These are phyloP conservation scores for Pelargonium nanum DNA, from an alignment of 345 rosid genomes.

Conservation along the genomic window DNA sequence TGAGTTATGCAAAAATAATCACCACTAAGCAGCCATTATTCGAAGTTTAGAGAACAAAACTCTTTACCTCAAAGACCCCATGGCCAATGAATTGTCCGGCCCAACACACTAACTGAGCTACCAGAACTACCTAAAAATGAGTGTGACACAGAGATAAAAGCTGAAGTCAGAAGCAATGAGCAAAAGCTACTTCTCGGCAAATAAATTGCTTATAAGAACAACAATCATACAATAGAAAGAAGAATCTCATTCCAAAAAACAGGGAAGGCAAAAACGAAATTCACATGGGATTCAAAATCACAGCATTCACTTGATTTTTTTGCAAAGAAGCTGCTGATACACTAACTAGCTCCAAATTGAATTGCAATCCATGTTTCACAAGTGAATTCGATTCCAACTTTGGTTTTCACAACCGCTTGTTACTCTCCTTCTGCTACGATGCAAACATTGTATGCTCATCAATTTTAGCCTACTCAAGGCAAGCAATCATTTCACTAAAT, in stretches of 20 bases:
- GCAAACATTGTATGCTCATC: no score
- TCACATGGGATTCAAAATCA: no score
- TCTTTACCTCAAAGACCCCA: constrained; percentile 45
- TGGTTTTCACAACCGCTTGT: background rate
- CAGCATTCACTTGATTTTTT: no score
- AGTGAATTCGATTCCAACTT: background rate
- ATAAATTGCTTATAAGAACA: background rate
- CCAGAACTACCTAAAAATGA: constrained; percentile 35
- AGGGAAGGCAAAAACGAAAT: background rate
- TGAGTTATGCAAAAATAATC: constrained; percentile 1
- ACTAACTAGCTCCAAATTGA: background rate
- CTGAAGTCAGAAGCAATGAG: background rate
- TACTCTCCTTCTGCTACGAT: no score
- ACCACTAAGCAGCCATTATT: background rate
- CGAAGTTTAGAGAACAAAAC: constrained; percentile 1
- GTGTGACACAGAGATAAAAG: background rate
- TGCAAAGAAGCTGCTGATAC: background rate
- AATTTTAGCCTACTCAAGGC: no score
- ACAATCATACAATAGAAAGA: no score
- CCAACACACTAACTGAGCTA: constrained; percentile 51
- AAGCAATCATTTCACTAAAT: no score
- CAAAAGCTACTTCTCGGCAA: background rate
- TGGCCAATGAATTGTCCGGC: constrained; percentile 57
- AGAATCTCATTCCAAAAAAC: background rate
- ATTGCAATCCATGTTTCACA: background rate